Base-by-base conservation (phyloP, 208 protist genomes). In the Lotmaria passim region DNA sequence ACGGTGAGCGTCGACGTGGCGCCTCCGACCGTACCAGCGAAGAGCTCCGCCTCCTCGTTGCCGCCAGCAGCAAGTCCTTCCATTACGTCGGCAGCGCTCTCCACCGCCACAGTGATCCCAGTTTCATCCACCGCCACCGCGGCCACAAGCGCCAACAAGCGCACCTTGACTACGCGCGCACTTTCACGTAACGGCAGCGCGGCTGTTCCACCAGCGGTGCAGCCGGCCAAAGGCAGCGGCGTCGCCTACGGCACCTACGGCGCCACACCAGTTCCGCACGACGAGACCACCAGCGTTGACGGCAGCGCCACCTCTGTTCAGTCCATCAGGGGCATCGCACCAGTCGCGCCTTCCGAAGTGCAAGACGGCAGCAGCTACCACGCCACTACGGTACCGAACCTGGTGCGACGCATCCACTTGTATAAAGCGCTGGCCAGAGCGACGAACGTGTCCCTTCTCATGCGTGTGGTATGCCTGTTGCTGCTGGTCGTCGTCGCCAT, bases 401-500 rank as follows among this genome's bases (percentile, higher is more conserved):
- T 69, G 15, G 38, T 38, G 1, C 51, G 46, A 17, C 43, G 60
- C 34, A 63, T 68, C 30, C 17, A 56, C n/a, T 41, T 36, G 21
- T 33, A 39, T 11, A 64, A 50, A 5, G 44, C 34, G 7, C 7
- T 69, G 11, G 19, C 33, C 36, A 7, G 30, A 17, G 62, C 56
- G 7, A 36, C 23, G 19, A 1, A 12, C 34, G 44, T 70, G 1
- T 76, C 62, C 15, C 39, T 31, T 11, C 15, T 21, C 0, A 19
- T 70, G 24, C 70, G 55, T 17, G 17, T 15, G 0, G 36, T 43
- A 43, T 62, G 57, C 26, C 19, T 57, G 10, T 12, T 28, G 12
- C 23, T 53, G 7, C 33, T 66, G 7, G 43, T 67, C 26, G 14
- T 69, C 26, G 14, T 15, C 21, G 17, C 36, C 46, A 33, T 61